Evolutionary conservation across 192 early-diverging fungal genomes (phyloP).

Genomic region (Spizellomyces sp.): DNA sequence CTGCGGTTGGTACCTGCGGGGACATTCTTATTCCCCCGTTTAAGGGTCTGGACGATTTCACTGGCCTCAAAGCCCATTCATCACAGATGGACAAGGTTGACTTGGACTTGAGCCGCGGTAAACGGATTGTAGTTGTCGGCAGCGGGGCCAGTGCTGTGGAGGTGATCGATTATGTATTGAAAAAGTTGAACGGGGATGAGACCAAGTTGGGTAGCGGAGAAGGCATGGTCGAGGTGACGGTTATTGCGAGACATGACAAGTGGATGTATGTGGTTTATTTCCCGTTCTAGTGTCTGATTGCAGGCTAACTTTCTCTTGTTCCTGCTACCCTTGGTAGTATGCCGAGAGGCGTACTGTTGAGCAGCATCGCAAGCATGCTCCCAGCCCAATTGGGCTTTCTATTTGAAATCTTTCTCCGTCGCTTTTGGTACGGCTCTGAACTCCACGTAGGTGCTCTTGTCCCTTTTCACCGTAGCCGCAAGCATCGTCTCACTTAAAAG

Average conservation of each 20-base stretch:
- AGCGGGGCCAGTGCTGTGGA: slow-evolving; percentile 20
- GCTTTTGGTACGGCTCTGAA: slow-evolving; percentile 28
- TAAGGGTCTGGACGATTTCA: slow-evolving; percentile 16
- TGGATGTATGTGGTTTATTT: slow-evolving; percentile 1
- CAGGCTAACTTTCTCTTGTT: not conserved
- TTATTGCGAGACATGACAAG: slow-evolving; percentile 22
- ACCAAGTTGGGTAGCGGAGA: slow-evolving; percentile 11
- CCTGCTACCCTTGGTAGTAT: too few relatives aligned
- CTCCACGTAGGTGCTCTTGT: not conserved
- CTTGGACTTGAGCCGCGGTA: not conserved
- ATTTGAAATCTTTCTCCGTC: slow-evolving; percentile 18
- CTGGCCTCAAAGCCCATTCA: slow-evolving; percentile 12
- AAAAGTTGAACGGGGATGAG: not conserved
- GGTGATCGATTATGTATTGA: slow-evolving; percentile 26
- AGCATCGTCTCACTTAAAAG: too few relatives aligned
- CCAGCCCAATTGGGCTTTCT: slow-evolving; percentile 14
- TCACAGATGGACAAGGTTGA: slow-evolving; percentile 21
- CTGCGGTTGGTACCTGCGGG: slow-evolving; percentile 29
- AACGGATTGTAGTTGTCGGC: slow-evolving; percentile 14
- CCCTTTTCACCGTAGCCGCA: too few relatives aligned
- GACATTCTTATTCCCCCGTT: slow-evolving; percentile 14
- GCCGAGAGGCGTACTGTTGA: slow-evolving; percentile 12
- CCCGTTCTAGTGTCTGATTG: too few relatives aligned
- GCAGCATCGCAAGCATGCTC: slow-evolving; percentile 12
- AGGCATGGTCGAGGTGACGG: slow-evolving; percentile 9